Percentiles rank a stretch among this genome's conserved stretches.
These are phyloP conservation scores for Cryphonectria naterciae DNA, from an alignment of 2,329 filamentous ascomycete genomes.

Conservation along the genomic window DNA sequence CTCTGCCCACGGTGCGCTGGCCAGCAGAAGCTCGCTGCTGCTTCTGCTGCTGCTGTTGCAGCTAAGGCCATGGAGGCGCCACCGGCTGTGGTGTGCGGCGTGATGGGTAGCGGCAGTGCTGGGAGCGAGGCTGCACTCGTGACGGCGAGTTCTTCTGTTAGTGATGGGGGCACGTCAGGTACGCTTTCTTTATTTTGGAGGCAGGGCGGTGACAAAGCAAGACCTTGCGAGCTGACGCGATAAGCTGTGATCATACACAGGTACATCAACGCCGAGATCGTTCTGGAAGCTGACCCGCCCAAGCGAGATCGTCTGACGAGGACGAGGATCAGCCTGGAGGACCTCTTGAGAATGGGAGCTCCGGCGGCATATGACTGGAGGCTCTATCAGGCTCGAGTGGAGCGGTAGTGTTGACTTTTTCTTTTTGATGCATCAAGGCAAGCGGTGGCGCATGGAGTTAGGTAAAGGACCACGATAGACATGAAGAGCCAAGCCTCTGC, in stretches of 20 bases:
- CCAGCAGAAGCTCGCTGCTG: neutral
- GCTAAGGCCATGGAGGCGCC: neutral
- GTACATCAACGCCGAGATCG: conserved; percentile 20
- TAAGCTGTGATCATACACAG: neutral
- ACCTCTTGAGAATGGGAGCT: neutral
- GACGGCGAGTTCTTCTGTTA: conserved; percentile 7
- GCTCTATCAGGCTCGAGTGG: neutral
- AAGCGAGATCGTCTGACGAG: conserved; percentile 18
- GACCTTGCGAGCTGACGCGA: neutral
- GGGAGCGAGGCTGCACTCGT: conserved; percentile 9
- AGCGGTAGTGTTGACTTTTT: neutral
- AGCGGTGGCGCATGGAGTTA: conserved; percentile 3
- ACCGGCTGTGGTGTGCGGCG: neutral
- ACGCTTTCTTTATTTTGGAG: neutral
- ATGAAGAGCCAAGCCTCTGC: neutral
- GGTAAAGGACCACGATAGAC: neutral
- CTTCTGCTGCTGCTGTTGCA: neutral
- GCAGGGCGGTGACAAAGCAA: neutral
- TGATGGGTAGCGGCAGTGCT: conserved; percentile 4
- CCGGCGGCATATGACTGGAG: neutral
- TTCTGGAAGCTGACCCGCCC: conserved; percentile 24
- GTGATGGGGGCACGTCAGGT: neutral
- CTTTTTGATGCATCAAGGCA: neutral
- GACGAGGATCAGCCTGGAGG: neutral
- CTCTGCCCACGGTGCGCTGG: conserved; percentile 15